Conservation (phyloP, 2,329 filamentous ascomycete species). For the Dryadomyces quercus-mongolicae region DNA sequence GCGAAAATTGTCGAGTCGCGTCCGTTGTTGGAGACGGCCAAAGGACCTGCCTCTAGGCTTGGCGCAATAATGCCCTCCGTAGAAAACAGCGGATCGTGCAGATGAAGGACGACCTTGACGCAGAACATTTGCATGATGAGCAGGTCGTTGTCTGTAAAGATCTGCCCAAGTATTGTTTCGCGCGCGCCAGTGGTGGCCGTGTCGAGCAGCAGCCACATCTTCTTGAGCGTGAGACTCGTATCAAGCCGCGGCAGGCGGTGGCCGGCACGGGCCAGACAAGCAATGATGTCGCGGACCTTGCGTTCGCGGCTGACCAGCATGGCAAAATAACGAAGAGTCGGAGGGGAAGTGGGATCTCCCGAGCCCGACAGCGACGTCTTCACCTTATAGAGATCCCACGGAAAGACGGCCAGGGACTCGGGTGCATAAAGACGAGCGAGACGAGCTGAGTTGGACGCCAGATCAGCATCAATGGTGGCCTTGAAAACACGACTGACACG, state of each 20-base stretch:
- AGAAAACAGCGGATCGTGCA: constrained; percentile 46
- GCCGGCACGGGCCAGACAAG: constrained; percentile 43
- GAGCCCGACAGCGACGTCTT: not conserved
- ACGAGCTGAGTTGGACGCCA: constrained; percentile 43
- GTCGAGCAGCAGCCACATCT: constrained; percentile 44
- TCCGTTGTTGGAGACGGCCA: constrained; percentile 15
- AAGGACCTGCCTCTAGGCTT: too few relatives aligned
- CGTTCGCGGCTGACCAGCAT: constrained; percentile 51
- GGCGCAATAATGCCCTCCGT: constrained; percentile 14
- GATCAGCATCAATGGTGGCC: constrained; percentile 43
- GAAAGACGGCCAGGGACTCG: constrained; percentile 44
- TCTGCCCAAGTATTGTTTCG: constrained; percentile 32
- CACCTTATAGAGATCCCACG: constrained; percentile 44
- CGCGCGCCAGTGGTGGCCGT: constrained; percentile 19
- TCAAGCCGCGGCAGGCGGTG: constrained; percentile 36
- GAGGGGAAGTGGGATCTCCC: not conserved
- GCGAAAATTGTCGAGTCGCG: constrained; percentile 23
- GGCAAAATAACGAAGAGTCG: constrained; percentile 48
- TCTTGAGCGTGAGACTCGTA: constrained; percentile 32
- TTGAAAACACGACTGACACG: constrained; percentile 52
- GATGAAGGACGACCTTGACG: constrained; percentile 59
- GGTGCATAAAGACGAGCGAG: constrained; percentile 43
- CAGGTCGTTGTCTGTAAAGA: constrained; percentile 50
- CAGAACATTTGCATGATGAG: constrained; percentile 52
- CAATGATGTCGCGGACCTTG: constrained; percentile 49